Percentiles rank a stretch among this genome's conserved stretches.
phyloP scores from a whole-genome alignment of 495 filamentous ascomycete genomes.

The Tetracladium setigerum region DNA sequence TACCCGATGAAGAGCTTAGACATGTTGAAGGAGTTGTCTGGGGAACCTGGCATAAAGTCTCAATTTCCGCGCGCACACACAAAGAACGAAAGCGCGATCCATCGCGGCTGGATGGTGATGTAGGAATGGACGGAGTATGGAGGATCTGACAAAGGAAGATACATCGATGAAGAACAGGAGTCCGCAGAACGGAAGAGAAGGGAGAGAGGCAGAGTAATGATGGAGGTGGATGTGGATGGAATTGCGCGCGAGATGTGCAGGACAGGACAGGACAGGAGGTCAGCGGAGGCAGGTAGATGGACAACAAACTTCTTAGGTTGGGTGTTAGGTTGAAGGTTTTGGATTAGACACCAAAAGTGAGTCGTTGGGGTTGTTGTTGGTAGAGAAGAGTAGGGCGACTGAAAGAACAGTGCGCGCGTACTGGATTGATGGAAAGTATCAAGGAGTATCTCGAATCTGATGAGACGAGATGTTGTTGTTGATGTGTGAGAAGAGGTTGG shows the following conservation, averaged over 20 bases:
- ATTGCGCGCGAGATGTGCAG: constrained; percentile 5
- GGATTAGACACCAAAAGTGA: not conserved
- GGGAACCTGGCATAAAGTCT: constrained; percentile 24
- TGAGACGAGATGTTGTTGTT: not conserved
- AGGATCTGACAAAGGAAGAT: constrained; percentile 23
- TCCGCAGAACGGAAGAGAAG: constrained; percentile 20
- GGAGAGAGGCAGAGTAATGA: constrained; percentile 11
- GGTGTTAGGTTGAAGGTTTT: not conserved
- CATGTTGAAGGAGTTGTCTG: constrained; percentile 44
- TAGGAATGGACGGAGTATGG: constrained; percentile 22
- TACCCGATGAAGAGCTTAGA: constrained; percentile 91
- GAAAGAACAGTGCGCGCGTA: constrained; percentile 22
- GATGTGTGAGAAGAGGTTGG: not conserved
- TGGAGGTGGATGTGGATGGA: constrained; percentile 11
- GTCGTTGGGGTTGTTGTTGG: constrained; percentile 3
- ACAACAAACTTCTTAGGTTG: constrained; percentile 23
- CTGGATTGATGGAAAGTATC: constrained; percentile 4
- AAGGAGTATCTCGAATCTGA: not conserved
- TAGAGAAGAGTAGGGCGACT: constrained; percentile 23
- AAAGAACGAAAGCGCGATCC: constrained; percentile 21
- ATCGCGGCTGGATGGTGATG: constrained; percentile 13
- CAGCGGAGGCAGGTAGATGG: constrained; percentile 24
- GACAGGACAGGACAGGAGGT: constrained; percentile 10
- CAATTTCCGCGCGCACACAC: constrained; percentile 25
- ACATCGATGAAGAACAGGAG: constrained; percentile 26